Evolutionary conservation across 306 rosid genomes (phyloP).

Genomic region (Quercus suber): DNA sequence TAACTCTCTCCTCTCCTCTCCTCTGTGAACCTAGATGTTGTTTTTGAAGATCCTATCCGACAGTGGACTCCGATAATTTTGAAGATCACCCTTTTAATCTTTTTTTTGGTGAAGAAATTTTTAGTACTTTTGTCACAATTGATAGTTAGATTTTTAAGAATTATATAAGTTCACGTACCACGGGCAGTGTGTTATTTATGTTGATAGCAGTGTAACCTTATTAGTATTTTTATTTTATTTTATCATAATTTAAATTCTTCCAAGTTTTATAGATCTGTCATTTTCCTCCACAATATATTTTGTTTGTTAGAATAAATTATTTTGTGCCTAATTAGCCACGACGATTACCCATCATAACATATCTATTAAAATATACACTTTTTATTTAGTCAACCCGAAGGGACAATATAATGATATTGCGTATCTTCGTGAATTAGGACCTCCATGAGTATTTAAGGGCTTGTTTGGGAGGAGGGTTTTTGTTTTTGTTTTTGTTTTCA

Average conservation of each 20-base stretch:
- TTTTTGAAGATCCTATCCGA: not conserved
- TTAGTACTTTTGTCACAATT: not conserved
- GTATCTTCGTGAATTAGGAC: too few relatives aligned
- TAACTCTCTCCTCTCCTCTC: conserved; percentile 1
- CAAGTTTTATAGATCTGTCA: not conserved
- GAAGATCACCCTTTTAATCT: conserved; percentile 1
- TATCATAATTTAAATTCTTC: conserved; percentile 1
- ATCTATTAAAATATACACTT: not conserved
- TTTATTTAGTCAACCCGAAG: not conserved
- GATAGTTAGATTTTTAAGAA: not conserved
- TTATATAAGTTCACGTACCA: conserved; percentile 1
- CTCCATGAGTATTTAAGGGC: too few relatives aligned
- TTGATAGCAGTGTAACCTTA: conserved; percentile 11
- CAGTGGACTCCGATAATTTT: not conserved
- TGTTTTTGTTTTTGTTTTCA: too few relatives aligned
- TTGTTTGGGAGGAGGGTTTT: too few relatives aligned
- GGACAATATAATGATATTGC: too few relatives aligned
- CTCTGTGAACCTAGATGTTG: not conserved
- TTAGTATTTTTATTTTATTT: not conserved
- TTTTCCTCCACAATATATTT: not conserved
- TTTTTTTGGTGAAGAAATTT: conserved; percentile 4
- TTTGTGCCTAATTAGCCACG: not conserved
- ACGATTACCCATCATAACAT: not conserved
- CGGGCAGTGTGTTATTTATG: conserved; percentile 6
- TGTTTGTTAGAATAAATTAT: not conserved